Conservation (phyloP, 2,329 filamentous ascomycete species). For the Arthrobotrys musiformis region DNA sequence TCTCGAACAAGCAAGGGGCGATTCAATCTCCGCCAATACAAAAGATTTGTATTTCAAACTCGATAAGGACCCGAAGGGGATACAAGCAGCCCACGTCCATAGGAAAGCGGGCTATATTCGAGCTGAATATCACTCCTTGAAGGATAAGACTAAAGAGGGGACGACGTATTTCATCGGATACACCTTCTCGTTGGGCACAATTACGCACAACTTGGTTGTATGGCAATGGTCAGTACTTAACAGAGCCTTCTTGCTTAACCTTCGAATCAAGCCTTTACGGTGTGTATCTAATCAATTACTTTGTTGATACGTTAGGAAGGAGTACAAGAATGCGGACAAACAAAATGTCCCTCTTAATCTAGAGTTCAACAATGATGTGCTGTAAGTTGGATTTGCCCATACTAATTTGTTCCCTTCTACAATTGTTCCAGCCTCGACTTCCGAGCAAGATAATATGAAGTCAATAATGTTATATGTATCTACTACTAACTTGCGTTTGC, state of each 20-base stretch:
- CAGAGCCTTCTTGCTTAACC: neutral
- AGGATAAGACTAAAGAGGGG: slow-evolving; percentile 33
- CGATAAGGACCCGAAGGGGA: slow-evolving; percentile 49
- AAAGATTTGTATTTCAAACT: slow-evolving; percentile 56
- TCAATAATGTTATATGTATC: neutral
- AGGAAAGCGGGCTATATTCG: slow-evolving; percentile 54
- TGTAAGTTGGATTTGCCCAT: neutral
- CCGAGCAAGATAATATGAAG: too few species aligned
- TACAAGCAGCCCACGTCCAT: slow-evolving; percentile 52
- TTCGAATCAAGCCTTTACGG: neutral
- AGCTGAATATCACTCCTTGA: slow-evolving; percentile 54
- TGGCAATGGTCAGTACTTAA: neutral
- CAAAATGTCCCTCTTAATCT: slow-evolving; percentile 3
- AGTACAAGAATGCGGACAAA: neutral
- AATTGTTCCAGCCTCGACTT: neutral
- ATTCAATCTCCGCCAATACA: slow-evolving; percentile 34
- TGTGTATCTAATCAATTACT: neutral
- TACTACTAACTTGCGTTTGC: neutral
- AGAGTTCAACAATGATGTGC: slow-evolving; percentile 7
- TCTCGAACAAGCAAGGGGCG: slow-evolving; percentile 50
- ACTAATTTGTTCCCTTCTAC: neutral
- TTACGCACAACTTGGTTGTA: slow-evolving; percentile 10
- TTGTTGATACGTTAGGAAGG: neutral
- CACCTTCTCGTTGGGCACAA: slow-evolving; percentile 1
- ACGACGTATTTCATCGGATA: slow-evolving; percentile 17